Conservation (phyloP, 352 stramenopile genomes). For the Pythium oligandrum region DNA sequence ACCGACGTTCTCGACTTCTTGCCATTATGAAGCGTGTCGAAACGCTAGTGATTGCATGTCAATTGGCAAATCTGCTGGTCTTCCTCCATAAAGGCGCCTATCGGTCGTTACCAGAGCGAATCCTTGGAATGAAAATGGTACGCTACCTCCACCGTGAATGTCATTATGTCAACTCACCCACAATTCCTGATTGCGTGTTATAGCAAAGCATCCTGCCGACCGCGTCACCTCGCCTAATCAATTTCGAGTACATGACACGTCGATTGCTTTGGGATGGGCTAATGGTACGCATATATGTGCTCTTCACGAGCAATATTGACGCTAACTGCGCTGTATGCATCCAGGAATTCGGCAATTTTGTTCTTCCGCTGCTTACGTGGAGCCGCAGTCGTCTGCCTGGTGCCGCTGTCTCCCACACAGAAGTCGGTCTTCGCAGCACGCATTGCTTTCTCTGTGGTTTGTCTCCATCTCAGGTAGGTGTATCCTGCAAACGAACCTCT, state of each 20-base stretch:
- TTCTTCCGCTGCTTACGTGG: conserved; percentile 71
- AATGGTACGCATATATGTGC: conserved; percentile 38
- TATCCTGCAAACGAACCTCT: neutral
- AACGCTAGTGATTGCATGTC: conserved; percentile 56
- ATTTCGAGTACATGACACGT: conserved; percentile 86
- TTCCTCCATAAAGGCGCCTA: conserved; percentile 74
- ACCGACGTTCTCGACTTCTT: conserved; percentile 29
- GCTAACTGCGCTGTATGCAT: no score
- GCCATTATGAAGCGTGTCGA: conserved; percentile 67
- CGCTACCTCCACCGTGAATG: conserved; percentile 1
- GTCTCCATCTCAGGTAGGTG: conserved; percentile 37
- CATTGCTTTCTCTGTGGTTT: conserved; percentile 67
- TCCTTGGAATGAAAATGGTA: conserved; percentile 71
- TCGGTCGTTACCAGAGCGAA: conserved; percentile 64
- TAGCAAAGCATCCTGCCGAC: conserved; percentile 57
- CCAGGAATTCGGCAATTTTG: conserved; percentile 79
- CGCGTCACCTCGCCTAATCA: conserved; percentile 60
- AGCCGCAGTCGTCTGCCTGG: conserved; percentile 25
- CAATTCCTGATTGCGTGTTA: conserved; percentile 1
- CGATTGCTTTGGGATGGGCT: conserved; percentile 79
- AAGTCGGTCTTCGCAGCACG: conserved; percentile 6
- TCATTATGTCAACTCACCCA: neutral
- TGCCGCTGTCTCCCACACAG: conserved; percentile 8
- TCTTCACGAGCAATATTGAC: no score
- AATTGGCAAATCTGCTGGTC: conserved; percentile 65